phyloP scores from a whole-genome alignment of 1,284 basidiomycete genomes.

The Phenoliferia sp. region DNA sequence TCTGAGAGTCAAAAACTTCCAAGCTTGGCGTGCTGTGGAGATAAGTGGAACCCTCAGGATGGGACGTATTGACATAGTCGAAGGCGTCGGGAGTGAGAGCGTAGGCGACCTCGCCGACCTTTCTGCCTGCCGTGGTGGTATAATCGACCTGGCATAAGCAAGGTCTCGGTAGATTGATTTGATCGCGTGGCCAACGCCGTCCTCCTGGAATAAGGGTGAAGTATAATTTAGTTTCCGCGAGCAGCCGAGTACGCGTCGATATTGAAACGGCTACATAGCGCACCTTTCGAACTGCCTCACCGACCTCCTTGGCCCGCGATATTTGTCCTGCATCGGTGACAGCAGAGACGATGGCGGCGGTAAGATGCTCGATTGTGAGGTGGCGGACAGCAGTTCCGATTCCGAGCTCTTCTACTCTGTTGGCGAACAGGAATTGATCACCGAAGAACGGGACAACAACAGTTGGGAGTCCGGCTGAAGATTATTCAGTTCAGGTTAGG shows the following conservation, averaged over 20 bases:
- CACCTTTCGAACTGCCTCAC: constrained; percentile 69
- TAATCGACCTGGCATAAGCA: constrained; percentile 31
- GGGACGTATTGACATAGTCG: too few relatives aligned
- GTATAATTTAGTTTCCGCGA: not conserved
- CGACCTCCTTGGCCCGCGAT: constrained; percentile 70
- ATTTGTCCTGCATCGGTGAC: constrained; percentile 86
- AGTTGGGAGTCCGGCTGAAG: constrained; percentile 78
- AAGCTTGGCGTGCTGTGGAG: too few relatives aligned
- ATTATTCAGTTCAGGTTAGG: not conserved
- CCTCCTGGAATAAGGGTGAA: constrained; percentile 59
- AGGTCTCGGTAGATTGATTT: constrained; percentile 89
- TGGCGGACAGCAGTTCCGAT: constrained; percentile 69
- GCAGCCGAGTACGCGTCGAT: too few relatives aligned
- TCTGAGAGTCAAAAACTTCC: too few relatives aligned
- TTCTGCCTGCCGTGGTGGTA: too few relatives aligned
- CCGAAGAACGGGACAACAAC: constrained; percentile 97
- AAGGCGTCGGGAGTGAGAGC: too few relatives aligned
- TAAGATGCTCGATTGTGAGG: constrained; percentile 69
- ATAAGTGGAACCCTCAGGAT: too few relatives aligned
- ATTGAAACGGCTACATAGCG: too few relatives aligned
- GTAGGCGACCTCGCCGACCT: too few relatives aligned
- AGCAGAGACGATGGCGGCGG: constrained; percentile 69
- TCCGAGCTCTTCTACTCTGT: constrained; percentile 86
- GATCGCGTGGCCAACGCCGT: constrained; percentile 79
- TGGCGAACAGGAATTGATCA: constrained; percentile 92